phyloP scores from a whole-genome alignment of 2,329 filamentous ascomycete genomes.

The Penicillium psychrosexuale region DNA sequence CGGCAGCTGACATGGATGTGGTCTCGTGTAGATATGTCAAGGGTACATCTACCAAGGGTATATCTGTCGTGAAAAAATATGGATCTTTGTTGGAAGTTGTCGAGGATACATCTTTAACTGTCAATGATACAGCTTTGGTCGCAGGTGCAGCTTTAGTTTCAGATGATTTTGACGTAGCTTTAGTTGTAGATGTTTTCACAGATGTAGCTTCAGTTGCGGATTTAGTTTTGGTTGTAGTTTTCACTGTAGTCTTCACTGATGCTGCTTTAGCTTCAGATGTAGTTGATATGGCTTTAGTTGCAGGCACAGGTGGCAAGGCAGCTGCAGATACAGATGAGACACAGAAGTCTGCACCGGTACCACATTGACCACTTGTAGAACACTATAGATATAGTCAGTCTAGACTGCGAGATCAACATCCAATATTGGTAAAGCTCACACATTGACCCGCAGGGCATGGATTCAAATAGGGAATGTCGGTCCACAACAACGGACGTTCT shows the following conservation, averaged over 20 bases:
- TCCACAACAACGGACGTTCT: not conserved
- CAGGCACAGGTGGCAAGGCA: not conserved
- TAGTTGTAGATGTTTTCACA: not conserved
- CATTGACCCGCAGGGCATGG: slow-evolving; percentile 6
- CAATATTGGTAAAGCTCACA: not conserved
- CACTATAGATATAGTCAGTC: not conserved
- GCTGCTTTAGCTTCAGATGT: not conserved
- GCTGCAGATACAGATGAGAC: not conserved
- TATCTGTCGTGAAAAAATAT: not conserved
- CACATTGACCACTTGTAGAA: slow-evolving; percentile 1
- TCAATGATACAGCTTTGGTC: not conserved
- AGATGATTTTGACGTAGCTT: not conserved
- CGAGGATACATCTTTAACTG: not conserved
- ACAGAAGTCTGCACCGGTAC: slow-evolving; percentile 5
- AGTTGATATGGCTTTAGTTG: not conserved
- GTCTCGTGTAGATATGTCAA: not conserved
- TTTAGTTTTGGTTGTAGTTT: too few relatives aligned
- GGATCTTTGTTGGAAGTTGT: not conserved
- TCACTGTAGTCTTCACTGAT: not conserved
- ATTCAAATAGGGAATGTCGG: not conserved
- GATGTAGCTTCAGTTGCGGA: not conserved
- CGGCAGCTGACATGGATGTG: not conserved
- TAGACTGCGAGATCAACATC: not conserved
- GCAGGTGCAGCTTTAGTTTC: not conserved
- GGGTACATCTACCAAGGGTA: not conserved